phyloP scores from a whole-genome alignment of 176 grass and related monocot genomes.

The Phyllostachys edulis region DNA sequence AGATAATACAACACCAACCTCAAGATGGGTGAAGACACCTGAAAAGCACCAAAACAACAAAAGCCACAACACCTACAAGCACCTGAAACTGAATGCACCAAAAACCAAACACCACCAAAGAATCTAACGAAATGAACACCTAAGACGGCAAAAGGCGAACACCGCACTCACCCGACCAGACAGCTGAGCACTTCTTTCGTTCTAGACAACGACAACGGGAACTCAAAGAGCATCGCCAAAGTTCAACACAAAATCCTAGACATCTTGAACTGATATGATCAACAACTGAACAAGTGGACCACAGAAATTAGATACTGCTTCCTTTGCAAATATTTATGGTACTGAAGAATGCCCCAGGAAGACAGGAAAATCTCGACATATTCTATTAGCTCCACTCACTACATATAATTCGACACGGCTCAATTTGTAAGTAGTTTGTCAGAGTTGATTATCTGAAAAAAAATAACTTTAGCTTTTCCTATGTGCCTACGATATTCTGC shows the following conservation, averaged over 20 bases:
- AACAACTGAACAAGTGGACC: neutral
- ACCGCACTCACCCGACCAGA: neutral
- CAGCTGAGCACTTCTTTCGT: neutral
- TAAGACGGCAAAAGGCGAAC: neutral
- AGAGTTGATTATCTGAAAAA: neutral
- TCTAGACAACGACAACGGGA: neutral
- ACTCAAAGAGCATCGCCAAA: neutral
- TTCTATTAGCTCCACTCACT: neutral
- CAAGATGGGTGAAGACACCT: neutral
- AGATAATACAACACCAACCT: neutral
- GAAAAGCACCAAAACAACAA: neutral
- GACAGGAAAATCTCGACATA: neutral
- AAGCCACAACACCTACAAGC: neutral
- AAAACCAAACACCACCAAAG: neutral
- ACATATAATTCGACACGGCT: neutral
- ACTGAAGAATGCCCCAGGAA: neutral
- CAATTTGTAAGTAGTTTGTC: neutral
- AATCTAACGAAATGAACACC: neutral
- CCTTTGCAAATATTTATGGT: neutral
- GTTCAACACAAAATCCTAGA: neutral
- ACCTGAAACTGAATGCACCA: neutral
- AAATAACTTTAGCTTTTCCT: neutral
- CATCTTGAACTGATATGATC: neutral
- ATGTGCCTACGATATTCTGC: neutral
- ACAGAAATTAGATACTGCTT: neutral